Evolutionary conservation across 805 yeast species (phyloP).

Genomic region (Saccharomycopsis lassenensis): DNA sequence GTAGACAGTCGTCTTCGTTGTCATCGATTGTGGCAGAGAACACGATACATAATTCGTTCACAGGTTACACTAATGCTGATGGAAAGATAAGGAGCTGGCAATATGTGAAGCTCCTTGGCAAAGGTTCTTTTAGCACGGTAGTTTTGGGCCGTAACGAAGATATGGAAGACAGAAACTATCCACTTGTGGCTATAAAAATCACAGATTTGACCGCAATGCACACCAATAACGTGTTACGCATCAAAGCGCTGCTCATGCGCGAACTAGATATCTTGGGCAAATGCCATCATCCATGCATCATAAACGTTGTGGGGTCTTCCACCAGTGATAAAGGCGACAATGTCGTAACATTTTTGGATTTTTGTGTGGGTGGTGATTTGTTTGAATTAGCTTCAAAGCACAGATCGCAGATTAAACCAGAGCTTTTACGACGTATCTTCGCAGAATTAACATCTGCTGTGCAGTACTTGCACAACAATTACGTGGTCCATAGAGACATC

Average conservation of each 20-base stretch:
- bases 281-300: slow-evolving; percentile 59
- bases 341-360: slow-evolving; percentile 42
- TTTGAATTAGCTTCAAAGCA: slow-evolving; percentile 46
- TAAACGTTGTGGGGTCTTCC: slow-evolving; percentile 42
- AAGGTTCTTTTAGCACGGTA: slow-evolving; percentile 62
- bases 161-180: slow-evolving; percentile 10
- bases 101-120: slow-evolving; percentile 39
- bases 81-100: slow-evolving; percentile 24
- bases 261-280: slow-evolving; percentile 58
- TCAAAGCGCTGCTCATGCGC: slow-evolving; percentile 51
- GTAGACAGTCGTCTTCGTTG: no score
- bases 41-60: no score
- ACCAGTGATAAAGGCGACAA: slow-evolving; percentile 20
- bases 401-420: slow-evolving; percentile 34
- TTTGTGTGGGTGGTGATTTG: slow-evolving; percentile 77
- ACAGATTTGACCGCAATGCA: slow-evolving; percentile 29
- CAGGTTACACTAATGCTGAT: slow-evolving; percentile 1
- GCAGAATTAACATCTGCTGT: slow-evolving; percentile 65
- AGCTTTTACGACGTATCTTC: slow-evolving; percentile 48
- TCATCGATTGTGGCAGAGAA: no score
- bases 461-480: slow-evolving; percentile 52
- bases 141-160: slow-evolving; percentile 28
- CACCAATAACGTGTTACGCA: slow-evolving; percentile 28
- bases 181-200: slow-evolving; percentile 61
- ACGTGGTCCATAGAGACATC: slow-evolving; percentile 82